Evolutionary conservation across 2,329 filamentous ascomycete genomes (phyloP).

Genomic region (Arthrobotrys conoides): DNA sequence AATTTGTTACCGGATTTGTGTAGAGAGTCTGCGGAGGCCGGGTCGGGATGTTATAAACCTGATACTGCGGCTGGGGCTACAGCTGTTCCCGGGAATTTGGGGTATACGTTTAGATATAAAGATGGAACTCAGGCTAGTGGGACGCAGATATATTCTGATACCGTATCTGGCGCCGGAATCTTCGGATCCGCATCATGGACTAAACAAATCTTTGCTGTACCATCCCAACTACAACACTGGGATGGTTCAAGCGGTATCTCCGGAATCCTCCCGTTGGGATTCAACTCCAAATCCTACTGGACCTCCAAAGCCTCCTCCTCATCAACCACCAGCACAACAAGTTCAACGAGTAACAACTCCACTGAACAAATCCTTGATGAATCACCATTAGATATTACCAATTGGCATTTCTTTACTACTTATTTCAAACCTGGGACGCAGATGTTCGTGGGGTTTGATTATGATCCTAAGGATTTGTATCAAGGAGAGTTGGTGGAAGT

Average conservation of each 20-base stretch:
- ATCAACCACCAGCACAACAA: neutral
- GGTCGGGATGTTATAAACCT: slow-evolving; percentile 42
- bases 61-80: neutral
- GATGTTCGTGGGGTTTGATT: slow-evolving; percentile 60
- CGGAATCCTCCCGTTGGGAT: slow-evolving; percentile 47
- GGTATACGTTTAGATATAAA: slow-evolving; percentile 40
- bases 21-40: neutral
- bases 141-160: slow-evolving; percentile 25
- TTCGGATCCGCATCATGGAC: slow-evolving; percentile 42
- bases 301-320: neutral
- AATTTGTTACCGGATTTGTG: slow-evolving; percentile 30
- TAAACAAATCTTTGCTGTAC: slow-evolving; percentile 33
- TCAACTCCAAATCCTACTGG: slow-evolving; percentile 32
- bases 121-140: slow-evolving; percentile 38
- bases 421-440: slow-evolving; percentile 55
- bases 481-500: slow-evolving; percentile 16
- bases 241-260: slow-evolving; percentile 28
- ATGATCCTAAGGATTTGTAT: slow-evolving; percentile 39
- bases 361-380: slow-evolving; percentile 27
- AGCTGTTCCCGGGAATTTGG: neutral
- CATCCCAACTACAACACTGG: slow-evolving; percentile 21
- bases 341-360: slow-evolving; percentile 2
- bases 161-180: slow-evolving; percentile 23
- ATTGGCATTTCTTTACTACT: slow-evolving; percentile 54
- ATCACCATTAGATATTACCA: slow-evolving; percentile 37